Evolutionary conservation across 2,329 filamentous ascomycete species (phyloP), one percentile per base, ranked within the genome.

Genomic region (Monosporascus sp.): DNA sequence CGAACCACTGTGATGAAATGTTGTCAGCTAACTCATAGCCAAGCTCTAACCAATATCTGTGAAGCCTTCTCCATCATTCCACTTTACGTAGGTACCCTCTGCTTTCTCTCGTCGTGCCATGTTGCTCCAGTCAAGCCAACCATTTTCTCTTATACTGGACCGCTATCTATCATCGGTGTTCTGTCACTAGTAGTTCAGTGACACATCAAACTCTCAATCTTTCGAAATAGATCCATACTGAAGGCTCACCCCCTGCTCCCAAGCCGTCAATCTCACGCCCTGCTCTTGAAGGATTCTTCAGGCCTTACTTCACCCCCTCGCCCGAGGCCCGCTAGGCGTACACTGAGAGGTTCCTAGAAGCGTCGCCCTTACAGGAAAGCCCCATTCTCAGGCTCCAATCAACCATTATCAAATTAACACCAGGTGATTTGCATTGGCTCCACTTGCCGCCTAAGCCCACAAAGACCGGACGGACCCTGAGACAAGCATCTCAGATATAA

Each of bases 351-450:
- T 53, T 57, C 60, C 57, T 58, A 47, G 49, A 54, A 57, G 57
- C 54, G 57, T 60, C 59, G 51, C 57, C 48, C 57, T 51, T 54
- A 55, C 17, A 60, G 54, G 56, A 60, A 61, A 56, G 60, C 55
- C 58, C 60, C 55, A 49, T 52, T 50, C 54, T 62, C 59, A 66
- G 62, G 61, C 62, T 57, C 63, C 64, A 62, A 62, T 57, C 58
- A 57, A 57, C 49, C 53, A 53, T 42, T 54, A 54, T 50, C 57
- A 56, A 65, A 62, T 63, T 56, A 62, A 58, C 53, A 56, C 55
- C 54, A 27, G 49, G 52, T 57, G 60, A 59, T 58, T 56, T 53
- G 48, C 52, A 57, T 51, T 52, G 52, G 55, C 54, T 50, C 49
- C 61, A 54, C 54, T 60, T 58, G 55, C 57, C 54, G 54, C 55